Base-by-base conservation (phyloP, 2,329 filamentous ascomycete species). In the Aspergillus cejpii region DNA sequence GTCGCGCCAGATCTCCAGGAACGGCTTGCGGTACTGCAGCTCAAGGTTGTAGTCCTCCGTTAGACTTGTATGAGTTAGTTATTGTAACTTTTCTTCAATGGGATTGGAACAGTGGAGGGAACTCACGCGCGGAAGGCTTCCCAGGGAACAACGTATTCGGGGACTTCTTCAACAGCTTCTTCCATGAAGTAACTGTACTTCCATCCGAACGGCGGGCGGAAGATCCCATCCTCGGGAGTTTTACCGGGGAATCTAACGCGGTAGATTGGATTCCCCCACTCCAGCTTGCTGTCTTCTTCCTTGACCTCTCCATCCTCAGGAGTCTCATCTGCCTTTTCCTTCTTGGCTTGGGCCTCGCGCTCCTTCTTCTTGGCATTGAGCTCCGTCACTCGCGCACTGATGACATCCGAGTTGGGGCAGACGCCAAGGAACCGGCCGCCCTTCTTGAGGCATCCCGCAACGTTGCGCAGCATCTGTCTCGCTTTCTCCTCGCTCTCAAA, bases 81-180 rank as follows among this genome's bases (percentile, higher is more conserved):
- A 55, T 54, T 38, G 19, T 10, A 12, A 20, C 3, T 41, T 15
- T 33, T 17, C 12, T 10, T 24, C 12, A 20, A 20, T 6, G 37
- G 4, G 19, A 11, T 36, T 6, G 21, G 31, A 19, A n/a, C n/a
- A n/a, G n/a, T n/a, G n/a, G n/a, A n/a, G n/a, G n/a, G 21, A 15
- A 27, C 68, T 61, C 54, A 73, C 59, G 88, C 90, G 69, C 92
- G 87, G 72, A 98, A 97, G 1, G 89, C 90, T 65, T 95, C 90
- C 91, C 92, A 98, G 0, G 92, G 92, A 1, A 98, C 92, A 1
- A 98, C 91, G 63, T 95, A 98, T 71, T 98, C 92, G 2, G 92
- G 91, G 6, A 95, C 87, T 62, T 90, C 87, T 65, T 97, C 91
- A 15, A 98, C 92, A 0, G 92, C 92, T 69, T 98, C 92, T 59